Evolutionary conservation across 345 rosid genomes (phyloP).

Genomic region (Lumnitzera littorea): DNA sequence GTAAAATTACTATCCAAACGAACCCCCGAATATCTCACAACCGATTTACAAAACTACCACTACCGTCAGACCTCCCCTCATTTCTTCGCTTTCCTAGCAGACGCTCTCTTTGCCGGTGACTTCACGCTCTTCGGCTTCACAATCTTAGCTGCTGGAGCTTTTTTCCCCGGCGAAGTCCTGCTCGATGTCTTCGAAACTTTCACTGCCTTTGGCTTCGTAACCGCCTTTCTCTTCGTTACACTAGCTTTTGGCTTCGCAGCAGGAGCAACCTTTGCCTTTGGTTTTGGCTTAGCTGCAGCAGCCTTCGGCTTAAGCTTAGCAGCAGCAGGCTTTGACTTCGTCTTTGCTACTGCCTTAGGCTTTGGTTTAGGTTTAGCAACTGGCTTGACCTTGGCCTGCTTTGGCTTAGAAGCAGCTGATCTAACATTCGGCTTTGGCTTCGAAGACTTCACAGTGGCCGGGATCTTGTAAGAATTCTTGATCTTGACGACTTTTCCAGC

Average conservation of each 20-base stretch:
- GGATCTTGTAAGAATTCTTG: constrained; percentile 66
- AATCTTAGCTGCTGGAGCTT: not conserved
- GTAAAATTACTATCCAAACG: no score
- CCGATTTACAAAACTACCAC: no score
- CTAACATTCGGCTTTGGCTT: constrained; percentile 19
- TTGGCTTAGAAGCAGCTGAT: constrained; percentile 7
- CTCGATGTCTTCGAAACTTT: constrained; percentile 59
- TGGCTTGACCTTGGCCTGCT: not conserved
- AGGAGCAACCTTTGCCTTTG: constrained; percentile 11
- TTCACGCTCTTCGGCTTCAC: not conserved
- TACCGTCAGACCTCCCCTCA: no score
- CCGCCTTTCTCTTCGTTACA: not conserved
- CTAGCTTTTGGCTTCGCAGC: constrained; percentile 3
- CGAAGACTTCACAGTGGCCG: constrained; percentile 8
- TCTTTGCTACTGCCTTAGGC: constrained; percentile 22
- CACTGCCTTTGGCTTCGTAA: constrained; percentile 14
- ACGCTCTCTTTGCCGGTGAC: not conserved
- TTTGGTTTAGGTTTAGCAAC: constrained; percentile 16
- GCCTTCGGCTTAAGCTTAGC: constrained; percentile 16
- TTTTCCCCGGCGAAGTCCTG: constrained; percentile 15
- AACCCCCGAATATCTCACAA: no score
- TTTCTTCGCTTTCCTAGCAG: no score
- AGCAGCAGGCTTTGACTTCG: constrained; percentile 11
- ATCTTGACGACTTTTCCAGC: constrained; percentile 64
- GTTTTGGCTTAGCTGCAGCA: constrained; percentile 2